phyloP scores from a whole-genome alignment of 257 asterid genomes.

The Pogostemon cablin region DNA sequence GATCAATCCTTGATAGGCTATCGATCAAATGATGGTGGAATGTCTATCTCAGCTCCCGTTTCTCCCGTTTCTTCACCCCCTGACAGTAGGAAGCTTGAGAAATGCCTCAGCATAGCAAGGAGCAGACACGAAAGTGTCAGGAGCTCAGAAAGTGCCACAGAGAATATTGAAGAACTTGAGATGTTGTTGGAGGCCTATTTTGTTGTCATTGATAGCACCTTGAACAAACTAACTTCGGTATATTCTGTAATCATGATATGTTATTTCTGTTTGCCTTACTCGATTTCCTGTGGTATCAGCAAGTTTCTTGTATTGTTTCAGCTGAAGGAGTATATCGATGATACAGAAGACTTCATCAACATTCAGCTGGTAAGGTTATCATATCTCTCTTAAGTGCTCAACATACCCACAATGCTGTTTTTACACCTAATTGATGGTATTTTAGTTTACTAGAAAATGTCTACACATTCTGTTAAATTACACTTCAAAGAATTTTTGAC shows the following conservation, averaged over 20 bases:
- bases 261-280: slow-evolving; percentile 19
- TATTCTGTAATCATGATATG: slow-evolving; percentile 28
- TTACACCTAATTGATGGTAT: background rate
- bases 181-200: slow-evolving; percentile 99
- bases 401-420: background rate
- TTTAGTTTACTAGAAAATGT: background rate
- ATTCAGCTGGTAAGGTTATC: slow-evolving; percentile 87
- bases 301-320: slow-evolving; percentile 41
- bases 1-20: slow-evolving; percentile 81
- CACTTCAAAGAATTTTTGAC: background rate
- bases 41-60: slow-evolving; percentile 86
- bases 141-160: slow-evolving; percentile 75
- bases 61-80: slow-evolving; percentile 97
- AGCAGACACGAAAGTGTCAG: slow-evolving; percentile 94
- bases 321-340: slow-evolving; percentile 98
- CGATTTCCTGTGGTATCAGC: slow-evolving; percentile 15
- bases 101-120: slow-evolving; percentile 86
- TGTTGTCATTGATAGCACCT: slow-evolving; percentile 97
- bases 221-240: slow-evolving; percentile 98
- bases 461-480: background rate
- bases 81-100: slow-evolving; percentile 84
- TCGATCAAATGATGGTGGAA: slow-evolving; percentile 70
- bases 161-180: slow-evolving; percentile 89
- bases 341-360: slow-evolving; percentile 96
- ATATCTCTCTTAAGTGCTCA: background rate